Conservation (phyloP, 1,139 yeast species). For the Schwanniomyces etchellsii region DNA sequence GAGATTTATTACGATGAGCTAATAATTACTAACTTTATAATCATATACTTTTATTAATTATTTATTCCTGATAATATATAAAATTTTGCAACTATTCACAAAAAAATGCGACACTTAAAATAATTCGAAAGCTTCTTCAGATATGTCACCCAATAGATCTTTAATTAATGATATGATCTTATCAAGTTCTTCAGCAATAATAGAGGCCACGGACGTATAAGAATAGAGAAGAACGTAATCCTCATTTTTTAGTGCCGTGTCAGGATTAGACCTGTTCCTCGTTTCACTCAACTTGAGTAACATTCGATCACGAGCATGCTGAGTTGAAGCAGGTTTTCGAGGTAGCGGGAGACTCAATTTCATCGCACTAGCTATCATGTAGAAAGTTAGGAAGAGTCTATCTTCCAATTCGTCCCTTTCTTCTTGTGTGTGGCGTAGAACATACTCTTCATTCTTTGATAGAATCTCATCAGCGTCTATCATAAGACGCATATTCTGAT, state of each 20-base stretch:
- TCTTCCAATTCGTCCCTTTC: constrained; percentile 70
- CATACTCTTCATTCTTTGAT: constrained; percentile 49
- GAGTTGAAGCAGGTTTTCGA: constrained; percentile 70
- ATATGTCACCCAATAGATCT: constrained; percentile 57
- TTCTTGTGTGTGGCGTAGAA: constrained; percentile 47
- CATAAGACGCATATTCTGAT: constrained; percentile 65
- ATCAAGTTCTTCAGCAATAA: constrained; percentile 62
- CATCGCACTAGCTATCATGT: constrained; percentile 75
- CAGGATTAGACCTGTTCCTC: constrained; percentile 22
- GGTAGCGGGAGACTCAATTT: constrained; percentile 74
- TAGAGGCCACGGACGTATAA: constrained; percentile 65
- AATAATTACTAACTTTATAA: too few relatives aligned
- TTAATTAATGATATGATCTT: constrained; percentile 49
- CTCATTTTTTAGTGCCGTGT: constrained; percentile 38
- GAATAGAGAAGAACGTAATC: constrained; percentile 75
- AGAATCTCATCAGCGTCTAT: constrained; percentile 57
- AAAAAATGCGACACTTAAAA: too few relatives aligned
- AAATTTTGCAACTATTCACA: too few relatives aligned
- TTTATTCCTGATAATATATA: too few relatives aligned
- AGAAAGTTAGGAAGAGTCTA: constrained; percentile 65
- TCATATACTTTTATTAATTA: too few relatives aligned
- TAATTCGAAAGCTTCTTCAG: constrained; percentile 45
- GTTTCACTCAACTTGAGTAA: constrained; percentile 56
- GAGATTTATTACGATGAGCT: too few relatives aligned
- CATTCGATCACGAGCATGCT: constrained; percentile 68